Percentiles rank a stretch among this genome's conserved stretches.
These are phyloP conservation scores for Metschnikowia cubensis DNA, from an alignment of 805 yeast genomes.

Conservation along the genomic window DNA sequence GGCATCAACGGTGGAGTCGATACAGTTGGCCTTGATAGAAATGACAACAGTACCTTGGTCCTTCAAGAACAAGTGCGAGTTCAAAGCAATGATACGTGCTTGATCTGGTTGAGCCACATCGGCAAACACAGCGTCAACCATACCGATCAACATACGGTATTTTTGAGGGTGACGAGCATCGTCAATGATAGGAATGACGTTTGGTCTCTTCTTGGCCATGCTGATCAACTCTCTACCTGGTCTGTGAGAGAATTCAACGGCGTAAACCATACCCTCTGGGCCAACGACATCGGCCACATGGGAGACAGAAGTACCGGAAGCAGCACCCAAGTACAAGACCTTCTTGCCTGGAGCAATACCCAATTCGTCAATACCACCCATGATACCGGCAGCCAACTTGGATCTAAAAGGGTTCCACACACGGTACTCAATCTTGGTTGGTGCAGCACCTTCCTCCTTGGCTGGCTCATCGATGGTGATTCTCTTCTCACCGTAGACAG, in stretches of 20 bases:
- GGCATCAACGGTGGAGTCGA: constrained; percentile 98
- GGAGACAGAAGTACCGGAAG: constrained; percentile 98
- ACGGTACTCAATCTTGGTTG: constrained; percentile 96
- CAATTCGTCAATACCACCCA: constrained; percentile 98
- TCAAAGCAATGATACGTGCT: constrained; percentile 98
- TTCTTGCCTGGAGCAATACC: constrained; percentile 98
- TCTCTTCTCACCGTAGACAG: constrained; percentile 98
- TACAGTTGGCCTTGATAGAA: constrained; percentile 99
- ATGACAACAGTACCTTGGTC: constrained; percentile 98
- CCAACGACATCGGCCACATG: constrained; percentile 98
- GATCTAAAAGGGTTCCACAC: constrained; percentile 99
- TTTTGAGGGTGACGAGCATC: constrained; percentile 99
- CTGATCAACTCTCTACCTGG: constrained; percentile 99
- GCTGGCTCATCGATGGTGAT: constrained; percentile 90
- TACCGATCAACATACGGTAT: constrained; percentile 97
- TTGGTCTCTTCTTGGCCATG: constrained; percentile 99
- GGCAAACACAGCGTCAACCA: constrained; percentile 98
- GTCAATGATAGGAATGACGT: constrained; percentile 96
- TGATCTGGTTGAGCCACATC: constrained; percentile 99
- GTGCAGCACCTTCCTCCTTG: constrained; percentile 78
- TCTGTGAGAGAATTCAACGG: constrained; percentile 99
- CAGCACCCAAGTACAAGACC: constrained; percentile 97
- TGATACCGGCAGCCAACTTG: constrained; percentile 98
- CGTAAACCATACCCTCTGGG: constrained; percentile 98
- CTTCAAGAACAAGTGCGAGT: constrained; percentile 96